Base-by-base conservation (phyloP, 441 rosid species). In the Populus hybrid region DNA sequence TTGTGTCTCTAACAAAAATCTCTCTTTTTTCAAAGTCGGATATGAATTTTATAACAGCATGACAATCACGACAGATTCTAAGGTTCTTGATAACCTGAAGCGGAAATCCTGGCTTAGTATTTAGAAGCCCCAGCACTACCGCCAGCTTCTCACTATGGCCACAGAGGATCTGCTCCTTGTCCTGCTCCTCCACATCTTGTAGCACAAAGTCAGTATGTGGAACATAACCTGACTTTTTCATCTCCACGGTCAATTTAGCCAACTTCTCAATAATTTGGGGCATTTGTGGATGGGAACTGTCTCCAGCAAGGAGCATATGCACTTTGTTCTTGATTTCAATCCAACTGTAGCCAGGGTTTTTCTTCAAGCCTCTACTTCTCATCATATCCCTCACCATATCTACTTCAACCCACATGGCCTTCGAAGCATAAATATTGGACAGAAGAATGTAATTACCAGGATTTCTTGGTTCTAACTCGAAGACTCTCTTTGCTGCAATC, bases 331-430 rank as follows among this genome's bases (percentile, higher is more conserved):
- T 90, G 78, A 87, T 74, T 79, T 85, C 87, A 72, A 88, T 87
- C 93, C 93, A 90, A 81, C 92, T 86, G 82, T 88, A 88, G 54
- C 92, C 92, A 0, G 93, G 93, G 63, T 87, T 89, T 88, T 90
- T 90, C 82, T 78, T 87, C 84, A 90, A 40, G 64, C 88, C 90
- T 54, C 59, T 75, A 54, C 78, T 83, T 75, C 78, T 88, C 93
- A 90, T 87, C 75, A 68, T 81, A 80, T 88, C 87, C 74, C 91
- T 84, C 46, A 87, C 74, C 6, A 69, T 59, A 79, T 86, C 87
- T 73, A 85, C 94, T 79, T 89, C 85, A 66, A 24, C 42, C 90
- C 89, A 85, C 90, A 86, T 86, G 46, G 83, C 87, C 59, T 83
- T 87, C 8, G 89, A 80, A 2, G 91, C 91, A 72, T 90, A 90